These are phyloP conservation scores for Pleodorina starrii DNA, from an alignment of 139 green algal species.

Conservation along the genomic window DNA sequence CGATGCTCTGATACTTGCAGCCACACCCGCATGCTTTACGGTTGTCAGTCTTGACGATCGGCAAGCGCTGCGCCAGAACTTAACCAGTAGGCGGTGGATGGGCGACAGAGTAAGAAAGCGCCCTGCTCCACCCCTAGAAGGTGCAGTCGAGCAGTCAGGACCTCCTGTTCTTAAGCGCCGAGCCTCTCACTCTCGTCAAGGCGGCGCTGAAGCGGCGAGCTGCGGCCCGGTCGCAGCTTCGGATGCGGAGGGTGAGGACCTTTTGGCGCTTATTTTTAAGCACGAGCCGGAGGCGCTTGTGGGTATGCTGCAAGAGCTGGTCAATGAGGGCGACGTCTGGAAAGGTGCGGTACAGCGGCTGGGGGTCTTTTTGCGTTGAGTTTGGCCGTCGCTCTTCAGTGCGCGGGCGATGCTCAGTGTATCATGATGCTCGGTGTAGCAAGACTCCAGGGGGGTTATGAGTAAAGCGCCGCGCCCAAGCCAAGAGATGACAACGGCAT, in stretches of 20 bases:
- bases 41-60: neutral
- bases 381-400: too few relatives aligned
- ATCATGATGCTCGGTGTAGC: too few relatives aligned
- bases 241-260: neutral
- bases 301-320: neutral
- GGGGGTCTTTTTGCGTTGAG: too few relatives aligned
- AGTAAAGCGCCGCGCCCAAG: too few relatives aligned
- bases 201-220: too few relatives aligned
- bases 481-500: too few relatives aligned
- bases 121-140: neutral
- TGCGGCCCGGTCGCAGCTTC: too few relatives aligned
- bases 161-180: too few relatives aligned
- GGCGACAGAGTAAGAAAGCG: neutral
- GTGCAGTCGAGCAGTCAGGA: neutral
- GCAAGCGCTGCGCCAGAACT: neutral
- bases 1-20: neutral
- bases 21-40: conserved; percentile 16
- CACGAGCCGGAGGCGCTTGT: neutral
- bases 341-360: conserved; percentile 26
- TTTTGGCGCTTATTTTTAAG: conserved; percentile 17
- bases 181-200: too few relatives aligned
- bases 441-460: too few relatives aligned
- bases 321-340: conserved; percentile 9
- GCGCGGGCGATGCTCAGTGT: too few relatives aligned
- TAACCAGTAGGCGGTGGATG: conserved; percentile 1